Conservation (phyloP, 192 early-diverging fungal genomes). For the Coemansia furcata region DNA sequence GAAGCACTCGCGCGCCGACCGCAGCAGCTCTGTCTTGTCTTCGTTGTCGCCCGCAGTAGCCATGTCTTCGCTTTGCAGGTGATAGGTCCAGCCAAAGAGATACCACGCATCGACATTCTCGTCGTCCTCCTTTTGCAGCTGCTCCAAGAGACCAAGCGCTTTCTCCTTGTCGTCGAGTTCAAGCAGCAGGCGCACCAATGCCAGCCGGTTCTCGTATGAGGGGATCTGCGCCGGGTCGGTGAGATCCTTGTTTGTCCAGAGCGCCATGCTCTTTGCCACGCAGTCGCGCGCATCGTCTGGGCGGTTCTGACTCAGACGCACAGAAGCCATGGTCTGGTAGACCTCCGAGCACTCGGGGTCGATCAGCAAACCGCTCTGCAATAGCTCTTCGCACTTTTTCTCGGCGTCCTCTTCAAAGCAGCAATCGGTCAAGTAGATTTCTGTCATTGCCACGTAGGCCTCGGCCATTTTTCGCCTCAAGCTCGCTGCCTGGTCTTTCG, state of each 20-base stretch:
- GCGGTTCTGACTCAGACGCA: conserved; percentile 81
- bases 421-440: conserved; percentile 97
- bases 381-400: conserved; percentile 71
- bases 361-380: conserved; percentile 63
- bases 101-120: conserved; percentile 92
- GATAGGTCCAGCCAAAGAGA: conserved; percentile 93
- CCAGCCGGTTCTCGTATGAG: conserved; percentile 79
- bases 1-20: conserved; percentile 47
- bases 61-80: conserved; percentile 75
- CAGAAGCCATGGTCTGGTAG: conserved; percentile 85
- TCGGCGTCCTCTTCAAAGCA: conserved; percentile 94
- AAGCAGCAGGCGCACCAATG: conserved; percentile 79
- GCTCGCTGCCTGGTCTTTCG: conserved; percentile 32
- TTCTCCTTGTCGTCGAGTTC: conserved; percentile 77
- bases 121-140: conserved; percentile 87
- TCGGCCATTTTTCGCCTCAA: conserved; percentile 70
- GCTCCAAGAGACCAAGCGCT: conserved; percentile 78
- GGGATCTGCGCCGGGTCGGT: conserved; percentile 57
- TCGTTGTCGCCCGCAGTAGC: conserved; percentile 49
- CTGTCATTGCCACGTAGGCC: conserved; percentile 91
- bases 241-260: conserved; percentile 68
- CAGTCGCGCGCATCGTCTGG: conserved; percentile 74
- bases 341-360: conserved; percentile 80
- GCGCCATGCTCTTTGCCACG: conserved; percentile 62
- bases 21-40: conserved; percentile 26